Conservation (phyloP, 768 basidiomycete genomes). For the Lactarius pseudohatsudake region DNA sequence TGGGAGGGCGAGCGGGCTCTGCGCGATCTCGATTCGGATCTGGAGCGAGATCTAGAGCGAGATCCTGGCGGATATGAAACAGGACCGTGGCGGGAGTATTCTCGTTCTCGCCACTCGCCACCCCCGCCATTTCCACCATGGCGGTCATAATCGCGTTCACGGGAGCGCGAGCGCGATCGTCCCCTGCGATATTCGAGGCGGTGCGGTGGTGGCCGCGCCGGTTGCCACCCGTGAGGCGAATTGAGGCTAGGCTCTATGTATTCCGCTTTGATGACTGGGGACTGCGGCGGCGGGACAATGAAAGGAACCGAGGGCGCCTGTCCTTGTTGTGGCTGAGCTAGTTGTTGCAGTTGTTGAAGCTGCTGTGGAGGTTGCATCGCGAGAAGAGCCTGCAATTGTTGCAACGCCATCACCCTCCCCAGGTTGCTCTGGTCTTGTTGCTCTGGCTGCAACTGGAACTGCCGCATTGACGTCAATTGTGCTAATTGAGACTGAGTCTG, state of each 20-base stretch:
- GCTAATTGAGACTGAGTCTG: background rate
- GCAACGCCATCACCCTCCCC: background rate
- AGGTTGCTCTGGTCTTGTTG: background rate
- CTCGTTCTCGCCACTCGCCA: slow-evolving; percentile 8
- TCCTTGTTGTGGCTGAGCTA: background rate
- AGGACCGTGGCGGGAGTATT: background rate
- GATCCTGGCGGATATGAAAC: background rate
- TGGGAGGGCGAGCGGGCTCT: background rate
- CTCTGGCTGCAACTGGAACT: background rate
- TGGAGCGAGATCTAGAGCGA: background rate
- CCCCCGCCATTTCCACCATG: background rate
- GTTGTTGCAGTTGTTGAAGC: slow-evolving; percentile 1
- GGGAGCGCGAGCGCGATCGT: slow-evolving; percentile 8
- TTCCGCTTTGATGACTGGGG: slow-evolving; percentile 8
- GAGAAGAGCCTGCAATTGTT: slow-evolving; percentile 10
- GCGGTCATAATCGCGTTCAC: slow-evolving; percentile 4
- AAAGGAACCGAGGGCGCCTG: background rate
- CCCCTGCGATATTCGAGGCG: background rate
- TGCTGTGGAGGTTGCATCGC: background rate
- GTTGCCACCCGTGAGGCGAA: background rate
- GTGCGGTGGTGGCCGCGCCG: background rate
- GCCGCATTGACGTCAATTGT: slow-evolving; percentile 4
- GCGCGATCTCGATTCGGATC: background rate
- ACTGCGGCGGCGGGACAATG: background rate
- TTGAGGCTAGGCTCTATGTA: background rate